Percentiles rank a stretch among this genome's conserved stretches.
Conservation (phyloP, 2,329 filamentous ascomycete genomes). For the Dichotomopilus funicola region DNA sequence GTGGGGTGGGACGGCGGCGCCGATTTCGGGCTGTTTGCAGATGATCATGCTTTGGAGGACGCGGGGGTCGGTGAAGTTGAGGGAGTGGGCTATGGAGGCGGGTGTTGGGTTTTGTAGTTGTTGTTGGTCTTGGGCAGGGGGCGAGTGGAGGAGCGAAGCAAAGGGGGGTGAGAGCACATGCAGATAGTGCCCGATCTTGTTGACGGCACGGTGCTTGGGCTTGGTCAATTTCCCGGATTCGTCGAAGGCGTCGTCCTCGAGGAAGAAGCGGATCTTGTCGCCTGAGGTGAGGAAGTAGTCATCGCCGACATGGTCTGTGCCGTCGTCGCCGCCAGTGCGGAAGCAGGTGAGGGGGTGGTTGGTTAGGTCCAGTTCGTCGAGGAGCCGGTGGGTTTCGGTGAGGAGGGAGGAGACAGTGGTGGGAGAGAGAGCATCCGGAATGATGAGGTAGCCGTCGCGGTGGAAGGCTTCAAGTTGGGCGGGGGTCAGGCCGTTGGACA, state of each 20-base stretch:
- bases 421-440: constrained; percentile 67
- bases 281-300: constrained; percentile 87
- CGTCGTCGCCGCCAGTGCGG: constrained; percentile 68
- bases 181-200: constrained; percentile 78
- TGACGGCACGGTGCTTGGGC: constrained; percentile 79
- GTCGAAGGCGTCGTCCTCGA: constrained; percentile 88
- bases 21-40: constrained; percentile 96
- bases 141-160: constrained; percentile 43
- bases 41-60: constrained; percentile 94
- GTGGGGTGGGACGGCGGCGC: constrained; percentile 82
- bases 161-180: constrained; percentile 65
- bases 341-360: constrained; percentile 92
- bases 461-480: constrained; percentile 67
- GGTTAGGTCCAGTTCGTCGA: constrained; percentile 68
- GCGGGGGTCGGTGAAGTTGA: constrained; percentile 71
- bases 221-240: constrained; percentile 58
- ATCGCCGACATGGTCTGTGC: constrained; percentile 74
- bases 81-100: constrained; percentile 57
- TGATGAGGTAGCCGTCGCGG: constrained; percentile 81
- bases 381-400: constrained; percentile 65
- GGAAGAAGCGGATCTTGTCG: constrained; percentile 94
- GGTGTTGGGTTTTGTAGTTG: constrained; percentile 29
- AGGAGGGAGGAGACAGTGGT: constrained; percentile 63
- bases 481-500: constrained; percentile 53
- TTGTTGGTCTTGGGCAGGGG: constrained; percentile 29